phyloP scores from a whole-genome alignment of 2,329 filamentous ascomycete genomes.

The Tolypocladium capitatum region DNA sequence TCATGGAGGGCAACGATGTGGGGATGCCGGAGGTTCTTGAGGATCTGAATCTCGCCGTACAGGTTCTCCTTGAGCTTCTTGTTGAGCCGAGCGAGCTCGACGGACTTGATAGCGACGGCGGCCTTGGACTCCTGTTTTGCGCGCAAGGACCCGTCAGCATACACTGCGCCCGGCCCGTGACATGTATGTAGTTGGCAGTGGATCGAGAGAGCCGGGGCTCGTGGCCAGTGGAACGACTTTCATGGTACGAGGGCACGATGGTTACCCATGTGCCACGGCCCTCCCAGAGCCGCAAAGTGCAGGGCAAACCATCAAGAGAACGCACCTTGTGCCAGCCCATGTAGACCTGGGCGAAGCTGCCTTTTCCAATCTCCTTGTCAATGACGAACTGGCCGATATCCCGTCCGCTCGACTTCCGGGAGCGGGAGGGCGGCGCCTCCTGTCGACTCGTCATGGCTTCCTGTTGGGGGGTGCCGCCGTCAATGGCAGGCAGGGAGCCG shows the following conservation, averaged over 20 bases:
- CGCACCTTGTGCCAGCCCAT: slow-evolving; percentile 68
- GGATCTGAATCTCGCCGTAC: slow-evolving; percentile 87
- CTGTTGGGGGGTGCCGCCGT: slow-evolving; percentile 14
- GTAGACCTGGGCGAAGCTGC: slow-evolving; percentile 95
- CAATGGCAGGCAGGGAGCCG: slow-evolving; percentile 18
- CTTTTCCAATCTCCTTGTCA: slow-evolving; percentile 85
- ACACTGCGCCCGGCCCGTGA: neutral
- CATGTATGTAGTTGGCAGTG: slow-evolving; percentile 1
- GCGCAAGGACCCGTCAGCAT: neutral
- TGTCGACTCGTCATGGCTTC: slow-evolving; percentile 27
- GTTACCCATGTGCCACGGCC: neutral
- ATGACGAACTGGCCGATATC: slow-evolving; percentile 65
- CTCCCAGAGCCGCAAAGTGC: neutral
- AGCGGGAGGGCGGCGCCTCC: slow-evolving; percentile 22
- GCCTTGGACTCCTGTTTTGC: slow-evolving; percentile 55
- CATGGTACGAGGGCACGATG: neutral
- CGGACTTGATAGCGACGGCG: slow-evolving; percentile 90
- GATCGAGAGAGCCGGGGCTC: neutral
- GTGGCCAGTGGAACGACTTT: neutral
- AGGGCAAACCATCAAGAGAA: neutral
- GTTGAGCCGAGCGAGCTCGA: slow-evolving; percentile 80
- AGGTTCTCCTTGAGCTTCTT: slow-evolving; percentile 95
- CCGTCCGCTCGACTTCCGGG: slow-evolving; percentile 20
- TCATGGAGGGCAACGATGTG: slow-evolving; percentile 95
- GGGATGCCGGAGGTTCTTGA: slow-evolving; percentile 85